Base-by-base conservation (phyloP, 2,329 filamentous ascomycete genomes). In the Seiridium unicorne region DNA sequence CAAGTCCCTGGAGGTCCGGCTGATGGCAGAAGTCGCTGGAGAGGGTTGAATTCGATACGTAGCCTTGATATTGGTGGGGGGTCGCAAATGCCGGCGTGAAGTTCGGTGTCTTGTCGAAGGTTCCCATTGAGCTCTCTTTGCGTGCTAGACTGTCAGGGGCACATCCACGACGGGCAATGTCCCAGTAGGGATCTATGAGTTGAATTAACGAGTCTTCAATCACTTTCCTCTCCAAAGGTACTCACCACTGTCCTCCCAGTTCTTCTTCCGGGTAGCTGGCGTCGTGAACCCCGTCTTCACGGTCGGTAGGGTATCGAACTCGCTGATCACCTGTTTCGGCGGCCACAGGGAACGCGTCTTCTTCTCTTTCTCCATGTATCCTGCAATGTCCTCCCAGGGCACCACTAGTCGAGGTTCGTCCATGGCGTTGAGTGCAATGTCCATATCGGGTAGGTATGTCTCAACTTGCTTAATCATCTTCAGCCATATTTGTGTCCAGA, bases 361-460 rank as follows among this genome's bases (percentile, higher is more conserved):
- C 57, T 78, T 75, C 40, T 86, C 86, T 60, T 79, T 78, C 51
- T 76, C 70, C 73, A 90, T 79, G 59, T 83, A 80, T 0, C 71
- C 70, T 34, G 84, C 74, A 55, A 90, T 82, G 5, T 85, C 81
- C 67, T 90, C 86, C 80, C 82, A 89, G 3, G 86, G 82, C 2
- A 85, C 83, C 10, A 89, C 80, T 7, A 90, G 68, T 34, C 87
- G 79, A 44, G 87, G 87, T 68, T 90, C 87, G 65, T 90, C 88
- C 81, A 89, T 85, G 38, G 83, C 78, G 63, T 90, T 90, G 61
- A 89, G 77, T 0, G 87, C 81, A 60, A 90, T 79, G 62, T 89
- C 87, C 82, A 90, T 86, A 66, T 90, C 87, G 1, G 87, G 87
- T 13, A 90, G 74, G 58, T 84, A 61, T 44, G 81, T 73, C 63